Conservation (phyloP, 306 rosid genomes). For the Pyrus communis region DNA sequence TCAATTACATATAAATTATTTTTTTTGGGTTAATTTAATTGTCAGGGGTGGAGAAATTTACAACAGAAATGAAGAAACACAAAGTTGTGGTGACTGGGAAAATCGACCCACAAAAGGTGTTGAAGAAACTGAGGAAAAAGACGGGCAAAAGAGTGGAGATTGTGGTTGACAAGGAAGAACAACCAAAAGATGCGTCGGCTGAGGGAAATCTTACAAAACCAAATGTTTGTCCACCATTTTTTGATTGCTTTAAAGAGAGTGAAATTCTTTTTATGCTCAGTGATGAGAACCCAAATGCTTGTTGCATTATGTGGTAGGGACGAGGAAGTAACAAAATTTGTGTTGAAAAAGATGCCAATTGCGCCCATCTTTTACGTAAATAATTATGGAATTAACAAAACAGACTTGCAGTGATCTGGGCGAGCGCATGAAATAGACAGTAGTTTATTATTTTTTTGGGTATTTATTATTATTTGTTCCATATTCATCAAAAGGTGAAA, state of each 20-base stretch:
- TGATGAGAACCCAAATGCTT: slow-evolving; percentile 82
- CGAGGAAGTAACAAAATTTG: no score
- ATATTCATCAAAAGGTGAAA: background rate
- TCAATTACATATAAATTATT: background rate
- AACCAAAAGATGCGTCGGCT: background rate
- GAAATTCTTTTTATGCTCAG: slow-evolving; percentile 43
- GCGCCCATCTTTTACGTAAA: background rate
- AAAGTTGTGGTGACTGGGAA: slow-evolving; percentile 54
- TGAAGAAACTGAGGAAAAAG: slow-evolving; percentile 65
- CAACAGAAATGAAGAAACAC: slow-evolving; percentile 56
- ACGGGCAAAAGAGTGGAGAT: slow-evolving; percentile 62
- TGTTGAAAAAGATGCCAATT: no score
- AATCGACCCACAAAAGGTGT: slow-evolving; percentile 45
- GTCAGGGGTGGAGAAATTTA: slow-evolving; percentile 63
- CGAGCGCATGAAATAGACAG: background rate
- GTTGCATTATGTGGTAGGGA: slow-evolving; percentile 42
- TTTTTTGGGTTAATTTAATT: background rate
- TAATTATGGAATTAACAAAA: background rate
- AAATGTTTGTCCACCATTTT: slow-evolving; percentile 8
- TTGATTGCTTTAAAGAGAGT: slow-evolving; percentile 32
- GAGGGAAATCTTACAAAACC: background rate
- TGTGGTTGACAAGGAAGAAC: slow-evolving; percentile 21
- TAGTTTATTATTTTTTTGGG: background rate
- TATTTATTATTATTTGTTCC: background rate
- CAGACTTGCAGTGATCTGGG: background rate